Conservation (phyloP, 2,329 filamentous ascomycete genomes). For the Ophiostoma novo-ulmi region DNA sequence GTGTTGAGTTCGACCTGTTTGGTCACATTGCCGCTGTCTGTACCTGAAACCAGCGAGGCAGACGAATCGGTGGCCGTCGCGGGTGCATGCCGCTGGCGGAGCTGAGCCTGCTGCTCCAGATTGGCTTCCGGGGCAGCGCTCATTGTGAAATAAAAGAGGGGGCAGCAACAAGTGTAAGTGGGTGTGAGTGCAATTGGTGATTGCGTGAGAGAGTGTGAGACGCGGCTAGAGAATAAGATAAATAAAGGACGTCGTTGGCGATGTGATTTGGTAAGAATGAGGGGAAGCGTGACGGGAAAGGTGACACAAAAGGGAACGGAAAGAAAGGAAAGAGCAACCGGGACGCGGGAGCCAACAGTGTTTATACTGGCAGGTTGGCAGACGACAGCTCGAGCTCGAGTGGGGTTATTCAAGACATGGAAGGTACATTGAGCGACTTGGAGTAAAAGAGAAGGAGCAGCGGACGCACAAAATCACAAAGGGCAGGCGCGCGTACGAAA, state of each 20-base stretch:
- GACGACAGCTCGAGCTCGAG: neutral
- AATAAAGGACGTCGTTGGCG: neutral
- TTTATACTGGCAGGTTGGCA: neutral
- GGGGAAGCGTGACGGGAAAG: conserved; percentile 1
- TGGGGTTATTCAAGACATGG: conserved; percentile 3
- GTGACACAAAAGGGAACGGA: neutral
- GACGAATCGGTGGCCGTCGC: conserved; percentile 6
- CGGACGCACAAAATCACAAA: neutral
- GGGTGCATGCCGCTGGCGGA: conserved; percentile 23
- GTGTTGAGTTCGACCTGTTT: neutral
- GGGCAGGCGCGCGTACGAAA: conserved; percentile 12
- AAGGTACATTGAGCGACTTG: neutral
- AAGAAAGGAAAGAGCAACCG: conserved; percentile 3
- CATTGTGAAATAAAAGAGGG: conserved; percentile 18
- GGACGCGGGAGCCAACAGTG: neutral
- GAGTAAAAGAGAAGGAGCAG: neutral
- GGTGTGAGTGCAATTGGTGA: neutral
- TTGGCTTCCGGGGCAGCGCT: conserved; percentile 22
- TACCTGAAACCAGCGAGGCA: neutral
- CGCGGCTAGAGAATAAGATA: neutral
- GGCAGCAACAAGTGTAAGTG: neutral
- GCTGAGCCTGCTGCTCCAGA: conserved; percentile 22
- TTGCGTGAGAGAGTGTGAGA: neutral
- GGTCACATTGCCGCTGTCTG: conserved; percentile 10
- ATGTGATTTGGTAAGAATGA: conserved; percentile 3